Base-by-base conservation (phyloP, 2,329 filamentous ascomycete genomes). In the Anthostomella pinea region DNA sequence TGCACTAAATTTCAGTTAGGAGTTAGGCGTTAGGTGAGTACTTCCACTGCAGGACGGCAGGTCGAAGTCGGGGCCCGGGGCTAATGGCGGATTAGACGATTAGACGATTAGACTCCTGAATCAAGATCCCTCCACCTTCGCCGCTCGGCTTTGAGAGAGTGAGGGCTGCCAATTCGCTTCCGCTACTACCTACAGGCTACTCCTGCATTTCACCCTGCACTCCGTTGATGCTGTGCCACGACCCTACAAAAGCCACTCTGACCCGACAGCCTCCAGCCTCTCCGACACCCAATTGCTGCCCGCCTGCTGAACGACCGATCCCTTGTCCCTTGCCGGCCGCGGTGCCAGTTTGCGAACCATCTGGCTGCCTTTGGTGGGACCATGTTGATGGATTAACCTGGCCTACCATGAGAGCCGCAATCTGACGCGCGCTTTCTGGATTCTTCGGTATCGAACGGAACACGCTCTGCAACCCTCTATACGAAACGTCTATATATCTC, bases 371-470 rank as follows among this genome's bases (percentile, higher is more conserved):
- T 18, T 30, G 29, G 30, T 38, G 41, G 40, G 56, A 58, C 48
- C 49, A 60, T 59, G 56, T 53, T 53, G 41, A 45, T 51, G 42
- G 51, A 53, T 42, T 59, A 54, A 58, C 44, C 49, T 39, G 39
- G 43, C 48, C 49, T 51, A 43, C 43, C 50, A 57, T 53, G 51
- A 54, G 47, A 54, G 56, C 55, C 57, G 54, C 57, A 55, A 40
- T 26, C 31, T 27, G 44, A 52, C n/a, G 54, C 54, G 56, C 50
- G 56, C 51, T 54, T 49, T 49, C 43, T 53, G 47, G 34, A 44
- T 20, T 20, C 22, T 38, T 48, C 39, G 35, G 43, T 42, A 52
- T 46, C 43, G 32, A 40, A 35, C 33, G 37, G 27, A 30, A 17
- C 25, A 28, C 11, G 38, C 22, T 34, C 27, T 34, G 30, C 27